Base-by-base conservation (phyloP, 768 basidiomycete genomes). In the Serendipita indica region DNA sequence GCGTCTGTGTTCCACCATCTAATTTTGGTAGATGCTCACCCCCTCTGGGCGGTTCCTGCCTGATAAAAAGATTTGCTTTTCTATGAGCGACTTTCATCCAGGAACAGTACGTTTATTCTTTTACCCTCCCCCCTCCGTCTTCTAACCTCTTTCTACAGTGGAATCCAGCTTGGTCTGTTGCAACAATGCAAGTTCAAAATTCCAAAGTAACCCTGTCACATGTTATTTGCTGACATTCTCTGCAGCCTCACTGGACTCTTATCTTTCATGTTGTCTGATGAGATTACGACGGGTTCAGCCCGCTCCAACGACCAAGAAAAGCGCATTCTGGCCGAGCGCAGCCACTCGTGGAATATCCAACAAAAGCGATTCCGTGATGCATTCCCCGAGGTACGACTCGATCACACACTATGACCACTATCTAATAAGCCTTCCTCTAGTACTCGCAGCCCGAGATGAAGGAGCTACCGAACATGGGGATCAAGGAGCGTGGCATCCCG, bases 11-110 rank as follows among this genome's bases (percentile, higher is more conserved):
- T 22, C 22, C 45, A 12, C 45, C 45, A 49, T n/a, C 41, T n/a
- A 2, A 18, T n/a, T n/a, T 35, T 39, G 60, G 20, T 64, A 92
- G 89, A 89, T 92, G 88, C 79, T 83, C 64, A 92, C 90, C 13
- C 90, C 90, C 0, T 89, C 87, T 3, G 90, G 90, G 18, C 81
- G 90, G 60, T 93, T 93, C 71, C 81, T 86, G 63, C 87, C 88
- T 20, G 88, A 90, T 75, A 83, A 82, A 73, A 96, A 92, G 77
- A 96, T 98, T 58, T 97, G 93, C 69, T 94, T 96, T 72, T 94
- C 90, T 22, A 96, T 98, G 91, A 91, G 89, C 2, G 89, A 92
- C 70, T 92, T 90, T 67, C 90, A 92, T 66, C 89, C 90, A 0
- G 89, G 88, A 62, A 79, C 86, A 12, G 88, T 89, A 64, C 68